Evolutionary conservation across 345 rosid genomes (phyloP).

Genomic region (Carallia pectinifolia): DNA sequence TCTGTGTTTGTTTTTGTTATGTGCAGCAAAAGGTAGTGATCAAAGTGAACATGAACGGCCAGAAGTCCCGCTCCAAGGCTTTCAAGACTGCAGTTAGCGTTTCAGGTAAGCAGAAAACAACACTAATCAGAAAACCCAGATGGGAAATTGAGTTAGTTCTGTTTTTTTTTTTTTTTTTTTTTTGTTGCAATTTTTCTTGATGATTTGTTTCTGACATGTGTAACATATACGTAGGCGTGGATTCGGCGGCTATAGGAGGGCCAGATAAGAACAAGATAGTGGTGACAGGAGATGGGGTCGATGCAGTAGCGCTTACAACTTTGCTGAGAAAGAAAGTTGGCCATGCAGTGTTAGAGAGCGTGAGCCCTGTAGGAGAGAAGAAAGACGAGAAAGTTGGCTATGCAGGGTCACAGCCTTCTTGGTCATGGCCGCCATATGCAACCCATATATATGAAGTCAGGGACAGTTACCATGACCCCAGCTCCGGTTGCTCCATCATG

Average conservation of each 20-base stretch:
- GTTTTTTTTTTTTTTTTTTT: too few relatives aligned
- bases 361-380: slow-evolving; percentile 1
- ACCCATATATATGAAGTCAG: not conserved
- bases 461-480: not conserved
- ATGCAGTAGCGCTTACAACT: slow-evolving; percentile 28
- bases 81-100: slow-evolving; percentile 21
- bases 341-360: slow-evolving; percentile 40
- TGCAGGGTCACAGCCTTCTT: too few relatives aligned
- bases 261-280: too few relatives aligned
- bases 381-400: not conserved
- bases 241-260: too few relatives aligned
- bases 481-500: slow-evolving; percentile 17
- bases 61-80: slow-evolving; percentile 23
- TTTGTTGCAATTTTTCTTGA: too few relatives aligned
- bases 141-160: not conserved
- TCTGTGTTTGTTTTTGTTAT: too few relatives aligned
- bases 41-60: slow-evolving; percentile 8
- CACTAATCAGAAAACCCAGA: not conserved
- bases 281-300: slow-evolving; percentile 36
- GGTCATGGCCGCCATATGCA: not conserved
- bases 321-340: slow-evolving; percentile 41
- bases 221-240: too few relatives aligned
- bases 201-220: too few relatives aligned
- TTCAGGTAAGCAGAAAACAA: slow-evolving; percentile 4
- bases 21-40: slow-evolving; percentile 19